Evolutionary conservation across 192 early-diverging fungal species (phyloP), one percentile per base, ranked within the genome.

Genomic region (Backusella circina): DNA sequence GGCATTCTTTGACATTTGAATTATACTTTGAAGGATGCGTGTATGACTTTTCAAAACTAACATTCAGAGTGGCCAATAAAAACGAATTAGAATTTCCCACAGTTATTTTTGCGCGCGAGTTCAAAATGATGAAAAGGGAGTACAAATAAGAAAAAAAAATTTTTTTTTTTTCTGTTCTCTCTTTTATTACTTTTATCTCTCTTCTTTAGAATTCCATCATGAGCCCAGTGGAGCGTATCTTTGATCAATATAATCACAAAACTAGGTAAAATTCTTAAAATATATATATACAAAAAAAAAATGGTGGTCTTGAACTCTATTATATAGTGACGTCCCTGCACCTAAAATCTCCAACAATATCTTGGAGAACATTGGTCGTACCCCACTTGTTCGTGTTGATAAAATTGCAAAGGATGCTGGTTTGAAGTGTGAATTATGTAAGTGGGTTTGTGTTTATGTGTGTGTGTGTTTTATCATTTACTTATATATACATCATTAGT

Each of bases 351-450:
- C 94, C 66, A 84, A 95, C 82, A 94, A 89, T 70, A 93, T 99
- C 78, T 89, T 99, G 69, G 96, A 95, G 36, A 94, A 98, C 80
- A 95, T 99, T 70, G 98, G 98, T 68, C 95, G 96, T 84, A 99
- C 98, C 15, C 97, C 98, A 38, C 84, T 94, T 57, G 95, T 99
- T 37, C 88, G 96, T 70, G 88, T 99, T 65, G 95, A 94, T 90
- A 84, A 94, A 70, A 95, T 99, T 76, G 88, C 89, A 47, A 88
- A 94, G 84, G 82, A 87, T 15, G 94, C 93, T 76, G 97, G 98
- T 23, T 85, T 99, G 61, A 90, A 98, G 85, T 98, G 97, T 87
- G 96, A 98, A 85, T 84, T 98, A 41, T 88, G 88, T 94, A 88
- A 68, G 87, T 86, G 36, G 15, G 38, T 0, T 6, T 15, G 1